Evolutionary conservation across 1,139 yeast genomes (phyloP), one percentile per base, ranked within the genome.

Genomic region (Debaryomyces psychrophilus): DNA sequence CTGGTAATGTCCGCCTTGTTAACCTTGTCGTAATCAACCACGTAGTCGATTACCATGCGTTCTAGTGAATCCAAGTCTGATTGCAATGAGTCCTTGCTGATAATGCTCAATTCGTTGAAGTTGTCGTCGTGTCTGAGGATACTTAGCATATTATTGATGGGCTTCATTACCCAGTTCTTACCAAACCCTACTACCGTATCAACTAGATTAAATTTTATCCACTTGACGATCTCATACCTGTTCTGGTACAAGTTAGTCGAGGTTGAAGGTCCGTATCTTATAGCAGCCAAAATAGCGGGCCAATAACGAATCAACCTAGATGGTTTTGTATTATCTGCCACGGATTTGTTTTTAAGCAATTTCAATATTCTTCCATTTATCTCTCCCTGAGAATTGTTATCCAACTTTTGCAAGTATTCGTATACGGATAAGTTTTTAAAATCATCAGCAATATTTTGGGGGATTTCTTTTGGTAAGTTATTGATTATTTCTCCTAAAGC

Each of bases 11-110:
- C 47, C 11, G 58, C 46, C 14, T 53, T 43, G 2, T 53, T 47
- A 9, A 58, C 56, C 23, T 59, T 51, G 29, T 61, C 61, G 49
- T 71, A 73, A 45, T 83, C 87, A 4, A 71, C 59, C 2, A 82
- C 81, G 61, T 87, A 89, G 48, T 87, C 95, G 22, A 82, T 69
- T 4, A 90, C 89, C 98, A 93, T 93, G 47, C 97, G 68, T 58
- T 90, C 93, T 46, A 93, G 73, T 2, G 96, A 87, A 42, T 82
- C 80, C 52, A 90, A 69, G 58, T 92, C 98, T 0, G 95, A 82
- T 44, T 79, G 77, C 15, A 93, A 71, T 1, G 96, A 86, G 50
- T 88, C 87, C 58, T 86, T 85, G 7, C 95, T 83, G 64, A 90
- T 84, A 26, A 93, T 81, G 0, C 95, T 85, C 28, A 90, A 77